These are phyloP conservation scores for Aplosporella prunicola DNA, from an alignment of 2,329 filamentous ascomycete species.

Conservation along the genomic window DNA sequence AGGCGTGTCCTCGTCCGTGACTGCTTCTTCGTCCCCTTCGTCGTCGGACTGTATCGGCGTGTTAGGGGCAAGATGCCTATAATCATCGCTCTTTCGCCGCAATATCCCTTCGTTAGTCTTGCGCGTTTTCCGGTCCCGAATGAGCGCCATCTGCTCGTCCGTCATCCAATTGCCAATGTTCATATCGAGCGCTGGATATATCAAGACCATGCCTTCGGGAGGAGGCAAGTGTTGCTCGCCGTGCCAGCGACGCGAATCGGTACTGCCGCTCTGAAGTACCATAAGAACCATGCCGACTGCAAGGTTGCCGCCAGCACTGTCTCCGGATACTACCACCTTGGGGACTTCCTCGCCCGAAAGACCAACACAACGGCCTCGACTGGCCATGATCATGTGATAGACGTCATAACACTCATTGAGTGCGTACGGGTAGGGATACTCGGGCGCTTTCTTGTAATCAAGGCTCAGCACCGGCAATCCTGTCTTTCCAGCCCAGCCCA, in stretches of 20 bases:
- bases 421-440: conserved; percentile 76
- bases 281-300: conserved; percentile 76
- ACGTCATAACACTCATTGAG: conserved; percentile 83
- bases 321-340: conserved; percentile 63
- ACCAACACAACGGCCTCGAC: conserved; percentile 65
- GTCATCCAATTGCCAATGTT: conserved; percentile 99
- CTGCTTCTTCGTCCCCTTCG: conserved; percentile 43
- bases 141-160: conserved; percentile 91
- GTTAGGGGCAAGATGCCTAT: conserved; percentile 67
- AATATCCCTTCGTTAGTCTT: conserved; percentile 72
- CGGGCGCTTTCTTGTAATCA: conserved; percentile 82
- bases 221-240: conserved; percentile 54
- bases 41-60: conserved; percentile 77
- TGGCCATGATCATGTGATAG: conserved; percentile 64
- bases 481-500: conserved; percentile 83
- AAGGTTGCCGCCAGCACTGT: conserved; percentile 75
- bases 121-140: conserved; percentile 70
- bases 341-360: conserved; percentile 57
- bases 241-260: conserved; percentile 46
- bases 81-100: conserved; percentile 78
- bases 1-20: background rate
- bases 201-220: conserved; percentile 72
- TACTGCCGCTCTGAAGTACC: conserved; percentile 67
- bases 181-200: conserved; percentile 90
- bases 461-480: conserved; percentile 83